These are phyloP conservation scores for Cryptosporidium meleagridis DNA, from an alignment of 169 alveolate genomes.

Conservation along the genomic window DNA sequence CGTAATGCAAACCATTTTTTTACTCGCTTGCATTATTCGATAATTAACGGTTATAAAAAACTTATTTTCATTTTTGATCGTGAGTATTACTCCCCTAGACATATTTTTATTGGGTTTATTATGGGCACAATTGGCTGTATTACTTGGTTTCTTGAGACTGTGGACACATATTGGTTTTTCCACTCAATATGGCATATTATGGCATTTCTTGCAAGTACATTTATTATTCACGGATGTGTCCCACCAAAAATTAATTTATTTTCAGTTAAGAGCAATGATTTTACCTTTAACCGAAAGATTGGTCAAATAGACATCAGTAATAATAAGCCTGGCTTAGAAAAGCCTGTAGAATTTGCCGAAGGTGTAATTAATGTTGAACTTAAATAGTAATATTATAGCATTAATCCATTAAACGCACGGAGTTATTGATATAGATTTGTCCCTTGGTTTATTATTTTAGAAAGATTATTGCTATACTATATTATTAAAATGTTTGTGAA, in stretches of 20 bases:
- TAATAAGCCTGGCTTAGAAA: neutral
- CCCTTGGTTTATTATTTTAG: neutral
- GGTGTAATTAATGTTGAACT: conserved; percentile 4
- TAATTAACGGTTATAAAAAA: neutral
- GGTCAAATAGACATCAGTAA: neutral
- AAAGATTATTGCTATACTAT: neutral
- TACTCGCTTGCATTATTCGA: neutral
- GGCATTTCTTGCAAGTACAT: conserved; percentile 66
- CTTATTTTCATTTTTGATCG: conserved; percentile 26
- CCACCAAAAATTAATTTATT: neutral
- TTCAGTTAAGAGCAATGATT: neutral
- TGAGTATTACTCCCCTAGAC: conserved; percentile 53
- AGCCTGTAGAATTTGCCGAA: neutral
- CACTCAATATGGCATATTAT: conserved; percentile 67
- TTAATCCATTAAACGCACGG: neutral
- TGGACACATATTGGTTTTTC: conserved; percentile 63
- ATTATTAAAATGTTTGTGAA: neutral
- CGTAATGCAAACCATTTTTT: neutral
- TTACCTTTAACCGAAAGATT: neutral
- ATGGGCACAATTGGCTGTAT: conserved; percentile 47
- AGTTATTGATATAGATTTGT: neutral
- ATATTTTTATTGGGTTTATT: conserved; percentile 32
- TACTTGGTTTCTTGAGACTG: conserved; percentile 72
- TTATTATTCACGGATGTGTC: conserved; percentile 52
- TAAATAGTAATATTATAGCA: neutral